phyloP scores from a whole-genome alignment of 2,329 filamentous ascomycete species.

The Talaromyces islandicus region DNA sequence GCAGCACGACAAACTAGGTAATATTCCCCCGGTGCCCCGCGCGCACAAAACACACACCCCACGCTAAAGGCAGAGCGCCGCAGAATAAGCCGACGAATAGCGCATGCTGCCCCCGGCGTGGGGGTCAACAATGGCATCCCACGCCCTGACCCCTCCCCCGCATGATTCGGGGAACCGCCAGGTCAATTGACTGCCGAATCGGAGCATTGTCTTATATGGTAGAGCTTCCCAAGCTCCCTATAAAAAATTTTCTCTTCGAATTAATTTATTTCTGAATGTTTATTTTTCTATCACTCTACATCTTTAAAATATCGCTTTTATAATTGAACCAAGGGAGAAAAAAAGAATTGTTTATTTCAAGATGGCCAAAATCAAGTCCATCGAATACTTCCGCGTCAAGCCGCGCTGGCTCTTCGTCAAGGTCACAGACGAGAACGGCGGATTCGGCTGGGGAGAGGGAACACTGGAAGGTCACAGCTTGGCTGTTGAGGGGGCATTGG shows the following conservation, averaged over 20 bases:
- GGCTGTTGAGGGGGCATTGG: conserved; percentile 67
- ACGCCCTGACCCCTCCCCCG: not conserved
- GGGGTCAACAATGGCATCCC: not conserved
- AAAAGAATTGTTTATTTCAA: not conserved
- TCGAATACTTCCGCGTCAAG: conserved; percentile 70
- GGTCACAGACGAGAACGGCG: conserved; percentile 60
- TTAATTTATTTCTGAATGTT: not conserved
- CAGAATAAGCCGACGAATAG: not conserved
- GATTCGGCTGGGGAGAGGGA: conserved; percentile 67
- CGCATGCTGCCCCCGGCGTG: not conserved
- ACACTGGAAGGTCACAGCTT: conserved; percentile 68
- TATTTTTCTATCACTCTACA: not conserved
- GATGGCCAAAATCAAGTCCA: conserved; percentile 59
- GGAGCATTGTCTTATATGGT: not conserved
- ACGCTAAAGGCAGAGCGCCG: not conserved
- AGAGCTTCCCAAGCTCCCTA: not conserved
- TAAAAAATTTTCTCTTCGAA: too few relatives aligned
- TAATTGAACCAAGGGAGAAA: not conserved
- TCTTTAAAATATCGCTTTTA: not conserved
- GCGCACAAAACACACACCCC: not conserved
- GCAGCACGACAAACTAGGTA: not conserved
- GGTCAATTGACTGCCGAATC: not conserved
- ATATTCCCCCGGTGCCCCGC: not conserved
- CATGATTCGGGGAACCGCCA: not conserved
- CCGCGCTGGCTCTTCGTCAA: conserved; percentile 76